Conservation (phyloP, 1,284 basidiomycete species). For the Tilletia walkeri region DNA sequence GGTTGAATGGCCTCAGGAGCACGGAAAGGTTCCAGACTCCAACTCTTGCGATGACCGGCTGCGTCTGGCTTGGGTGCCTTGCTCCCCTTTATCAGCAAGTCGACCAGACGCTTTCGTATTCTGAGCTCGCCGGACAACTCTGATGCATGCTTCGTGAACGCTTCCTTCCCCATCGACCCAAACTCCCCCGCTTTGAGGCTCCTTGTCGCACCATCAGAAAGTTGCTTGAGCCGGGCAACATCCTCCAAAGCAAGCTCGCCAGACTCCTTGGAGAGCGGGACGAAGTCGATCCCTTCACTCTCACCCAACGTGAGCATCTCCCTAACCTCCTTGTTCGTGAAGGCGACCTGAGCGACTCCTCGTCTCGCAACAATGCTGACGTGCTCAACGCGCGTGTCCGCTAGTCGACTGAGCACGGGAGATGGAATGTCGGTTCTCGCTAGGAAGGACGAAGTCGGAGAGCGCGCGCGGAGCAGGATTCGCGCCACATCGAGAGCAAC, state of each 20-base stretch:
- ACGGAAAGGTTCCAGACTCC: conserved; percentile 47
- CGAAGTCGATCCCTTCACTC: conserved; percentile 64
- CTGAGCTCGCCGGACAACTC: conserved; percentile 40
- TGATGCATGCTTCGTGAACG: neutral
- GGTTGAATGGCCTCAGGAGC: conserved; percentile 37
- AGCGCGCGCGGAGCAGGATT: conserved; percentile 68
- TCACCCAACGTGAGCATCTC: conserved; percentile 76
- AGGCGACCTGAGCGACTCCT: conserved; percentile 84
- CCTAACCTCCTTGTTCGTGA: conserved; percentile 89
- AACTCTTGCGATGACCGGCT: conserved; percentile 27
- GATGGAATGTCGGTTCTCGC: conserved; percentile 76
- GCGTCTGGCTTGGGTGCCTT: conserved; percentile 56
- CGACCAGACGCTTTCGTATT: conserved; percentile 60
- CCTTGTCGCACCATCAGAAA: conserved; percentile 35
- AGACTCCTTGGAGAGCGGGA: conserved; percentile 52
- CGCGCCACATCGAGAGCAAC: conserved; percentile 91
- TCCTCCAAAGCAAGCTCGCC: conserved; percentile 55
- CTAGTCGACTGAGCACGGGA: conserved; percentile 70
- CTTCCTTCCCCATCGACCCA: neutral
- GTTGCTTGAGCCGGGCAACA: conserved; percentile 38
- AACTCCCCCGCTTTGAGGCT: conserved; percentile 17
- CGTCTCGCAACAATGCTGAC: conserved; percentile 82
- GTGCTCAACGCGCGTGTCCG: conserved; percentile 66
- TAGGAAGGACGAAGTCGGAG: conserved; percentile 56
- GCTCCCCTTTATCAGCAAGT: conserved; percentile 70